Percentiles rank a stretch among this genome's conserved stretches.
Evolutionary conservation across 208 protist species (phyloP).

Genomic region (Crithidia acanthocephali): DNA sequence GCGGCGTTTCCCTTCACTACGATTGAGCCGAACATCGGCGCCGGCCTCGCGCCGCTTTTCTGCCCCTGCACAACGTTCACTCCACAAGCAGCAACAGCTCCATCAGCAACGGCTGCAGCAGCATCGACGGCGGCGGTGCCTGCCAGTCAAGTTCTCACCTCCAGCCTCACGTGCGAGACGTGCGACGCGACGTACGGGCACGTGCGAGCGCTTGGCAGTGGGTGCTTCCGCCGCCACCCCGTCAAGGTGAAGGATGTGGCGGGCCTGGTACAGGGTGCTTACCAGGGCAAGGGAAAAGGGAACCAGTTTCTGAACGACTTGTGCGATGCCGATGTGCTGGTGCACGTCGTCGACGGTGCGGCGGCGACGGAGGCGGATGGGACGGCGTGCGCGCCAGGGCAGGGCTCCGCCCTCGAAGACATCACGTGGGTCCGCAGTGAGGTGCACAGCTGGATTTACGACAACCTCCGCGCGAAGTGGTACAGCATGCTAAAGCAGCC

Average conservation of each 20-base stretch:
- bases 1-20: slow-evolving; percentile 96
- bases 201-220: slow-evolving; percentile 39
- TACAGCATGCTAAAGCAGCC: slow-evolving; percentile 62
- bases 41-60: slow-evolving; percentile 55
- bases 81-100: not conserved
- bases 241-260: slow-evolving; percentile 93
- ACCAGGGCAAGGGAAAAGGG: slow-evolving; percentile 90
- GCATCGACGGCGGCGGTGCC: not conserved
- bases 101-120: not conserved
- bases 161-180: slow-evolving; percentile 8
- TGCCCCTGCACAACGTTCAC: slow-evolving; percentile 68
- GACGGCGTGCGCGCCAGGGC: slow-evolving; percentile 57
- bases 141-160: slow-evolving; percentile 10
- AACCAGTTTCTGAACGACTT: slow-evolving; percentile 97
- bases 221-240: slow-evolving; percentile 72
- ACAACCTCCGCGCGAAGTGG: slow-evolving; percentile 92
- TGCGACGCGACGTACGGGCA: slow-evolving; percentile 78
- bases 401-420: slow-evolving; percentile 80
- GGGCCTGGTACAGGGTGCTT: slow-evolving; percentile 95
- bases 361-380: slow-evolving; percentile 91
- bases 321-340: slow-evolving; percentile 91
- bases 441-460: slow-evolving; percentile 95
- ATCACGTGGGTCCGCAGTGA: slow-evolving; percentile 92
- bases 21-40: slow-evolving; percentile 92
- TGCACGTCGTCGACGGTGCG: slow-evolving; percentile 94